Conservation (phyloP, 345 rosid species). For the Eucalyptus sp. region DNA sequence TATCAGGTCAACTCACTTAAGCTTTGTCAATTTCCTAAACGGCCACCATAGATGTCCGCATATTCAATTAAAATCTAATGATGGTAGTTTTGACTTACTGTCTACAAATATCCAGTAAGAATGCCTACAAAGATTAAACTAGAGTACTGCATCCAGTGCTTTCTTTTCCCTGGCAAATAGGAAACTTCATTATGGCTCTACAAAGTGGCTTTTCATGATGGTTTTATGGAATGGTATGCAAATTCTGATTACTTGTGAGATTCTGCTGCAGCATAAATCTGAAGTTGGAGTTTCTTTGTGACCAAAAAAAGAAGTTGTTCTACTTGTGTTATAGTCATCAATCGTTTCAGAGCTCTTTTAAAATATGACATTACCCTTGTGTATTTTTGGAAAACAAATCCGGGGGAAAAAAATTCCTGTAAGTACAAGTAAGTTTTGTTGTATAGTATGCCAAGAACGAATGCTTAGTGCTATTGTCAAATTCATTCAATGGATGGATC, state of each 20-base stretch:
- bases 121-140: neutral
- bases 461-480: neutral
- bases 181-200: neutral
- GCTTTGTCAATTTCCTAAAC: neutral
- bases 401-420: neutral
- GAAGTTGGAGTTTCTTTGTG: neutral
- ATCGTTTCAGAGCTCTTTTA: neutral
- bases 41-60: neutral
- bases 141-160: neutral
- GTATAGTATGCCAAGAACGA: neutral
- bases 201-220: neutral
- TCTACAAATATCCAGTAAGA: neutral
- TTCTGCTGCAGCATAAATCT: neutral
- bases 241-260: neutral
- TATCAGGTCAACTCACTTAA: neutral
- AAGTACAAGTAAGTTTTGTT: neutral
- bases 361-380: neutral
- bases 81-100: neutral
- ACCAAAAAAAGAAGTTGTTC: neutral
- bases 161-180: neutral
- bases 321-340: neutral
- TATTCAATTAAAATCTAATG: neutral
- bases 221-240: neutral
- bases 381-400: neutral
- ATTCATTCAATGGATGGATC: neutral